A percentile compares a stretch with the other conserved stretches of the same genome.
Evolutionary conservation across 2,329 filamentous ascomycete genomes (phyloP).

Genomic region (Claviceps sp.): DNA sequence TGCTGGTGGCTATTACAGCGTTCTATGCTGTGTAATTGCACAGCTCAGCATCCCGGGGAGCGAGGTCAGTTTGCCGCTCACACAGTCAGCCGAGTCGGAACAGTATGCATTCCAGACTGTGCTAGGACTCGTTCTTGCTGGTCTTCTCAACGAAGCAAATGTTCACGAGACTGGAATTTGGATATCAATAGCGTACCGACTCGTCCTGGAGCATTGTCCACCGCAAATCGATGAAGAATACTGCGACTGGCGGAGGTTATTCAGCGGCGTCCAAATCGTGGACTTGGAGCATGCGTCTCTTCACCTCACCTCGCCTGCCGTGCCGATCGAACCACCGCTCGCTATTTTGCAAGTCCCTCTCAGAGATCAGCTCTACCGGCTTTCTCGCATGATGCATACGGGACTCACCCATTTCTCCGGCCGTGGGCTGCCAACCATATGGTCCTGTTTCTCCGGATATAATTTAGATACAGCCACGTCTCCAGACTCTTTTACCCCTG

Average conservation of each 20-base stretch:
- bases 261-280: conserved; percentile 26
- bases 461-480: conserved; percentile 8
- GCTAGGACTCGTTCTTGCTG: conserved; percentile 27
- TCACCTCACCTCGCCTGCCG: conserved; percentile 26
- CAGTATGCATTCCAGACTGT: conserved; percentile 30
- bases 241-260: conserved; percentile 26
- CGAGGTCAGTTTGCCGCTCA: conserved; percentile 13
- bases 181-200: conserved; percentile 28
- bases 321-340: conserved; percentile 26
- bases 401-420: conserved; percentile 29
- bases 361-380: conserved; percentile 26
- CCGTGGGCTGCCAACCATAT: conserved; percentile 27
- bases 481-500: conserved; percentile 20
- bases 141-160: conserved; percentile 27
- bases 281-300: conserved; percentile 29
- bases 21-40: conserved; percentile 25
- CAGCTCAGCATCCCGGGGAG: conserved; percentile 24
- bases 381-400: conserved; percentile 31
- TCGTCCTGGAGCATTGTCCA: conserved; percentile 28
- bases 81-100: conserved; percentile 14
- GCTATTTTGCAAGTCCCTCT: conserved; percentile 22
- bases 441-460: conserved; percentile 24
- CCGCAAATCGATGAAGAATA: conserved; percentile 22
- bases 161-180: conserved; percentile 28
- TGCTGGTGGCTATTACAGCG: conserved; percentile 24